Evolutionary conservation across 805 yeast species (phyloP).

Genomic region (Ogataea neopini): DNA sequence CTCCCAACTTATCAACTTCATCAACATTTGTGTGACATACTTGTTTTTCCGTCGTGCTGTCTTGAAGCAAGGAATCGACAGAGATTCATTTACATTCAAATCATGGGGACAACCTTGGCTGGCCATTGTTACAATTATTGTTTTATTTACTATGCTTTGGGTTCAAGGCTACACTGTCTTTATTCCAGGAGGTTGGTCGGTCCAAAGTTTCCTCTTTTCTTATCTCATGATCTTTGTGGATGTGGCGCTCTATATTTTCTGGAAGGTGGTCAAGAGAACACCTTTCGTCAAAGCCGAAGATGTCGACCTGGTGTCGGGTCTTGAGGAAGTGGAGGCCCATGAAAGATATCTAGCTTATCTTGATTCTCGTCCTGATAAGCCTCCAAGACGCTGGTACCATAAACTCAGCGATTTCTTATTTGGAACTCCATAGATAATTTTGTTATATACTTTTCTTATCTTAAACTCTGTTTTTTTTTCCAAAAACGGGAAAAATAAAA

Average conservation of each 20-base stretch:
- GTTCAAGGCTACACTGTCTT: conserved; percentile 73
- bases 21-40: conserved; percentile 57
- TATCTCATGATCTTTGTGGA: conserved; percentile 71
- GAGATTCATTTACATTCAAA: conserved; percentile 46
- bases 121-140: conserved; percentile 48
- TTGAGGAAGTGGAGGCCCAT: conserved; percentile 60
- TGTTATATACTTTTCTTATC: background rate
- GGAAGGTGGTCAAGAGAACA: conserved; percentile 55
- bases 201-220: conserved; percentile 61
- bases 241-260: conserved; percentile 46
- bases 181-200: conserved; percentile 64
- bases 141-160: conserved; percentile 52
- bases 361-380: conserved; percentile 10
- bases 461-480: too few relatives aligned
- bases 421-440: conserved; percentile 10
- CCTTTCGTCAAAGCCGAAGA: conserved; percentile 45
- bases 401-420: conserved; percentile 16
- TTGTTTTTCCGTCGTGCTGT: conserved; percentile 63
- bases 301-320: conserved; percentile 55
- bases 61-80: conserved; percentile 51
- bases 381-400: conserved; percentile 17
- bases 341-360: conserved; percentile 36
- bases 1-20: conserved; percentile 64
- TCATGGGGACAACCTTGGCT: conserved; percentile 63
- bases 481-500: background rate